phyloP scores from a whole-genome alignment of 176 grass and related monocot genomes.

The Cenchrus fungigraminus region DNA sequence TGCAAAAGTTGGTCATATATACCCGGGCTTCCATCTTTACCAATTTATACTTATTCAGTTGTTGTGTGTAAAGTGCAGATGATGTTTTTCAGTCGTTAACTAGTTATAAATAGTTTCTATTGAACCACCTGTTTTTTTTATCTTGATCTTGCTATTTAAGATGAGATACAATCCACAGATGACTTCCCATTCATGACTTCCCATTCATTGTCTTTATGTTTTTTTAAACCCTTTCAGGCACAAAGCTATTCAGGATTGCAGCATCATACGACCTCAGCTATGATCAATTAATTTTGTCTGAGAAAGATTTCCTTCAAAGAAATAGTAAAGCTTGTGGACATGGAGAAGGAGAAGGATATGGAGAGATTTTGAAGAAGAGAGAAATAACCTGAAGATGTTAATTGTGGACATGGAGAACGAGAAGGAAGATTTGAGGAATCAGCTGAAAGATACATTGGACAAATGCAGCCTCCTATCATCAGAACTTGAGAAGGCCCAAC shows the following conservation, averaged over 20 bases:
- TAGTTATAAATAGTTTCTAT: no score
- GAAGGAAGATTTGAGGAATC: constrained; percentile 35
- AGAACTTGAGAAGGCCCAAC: constrained; percentile 46
- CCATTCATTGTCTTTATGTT: not conserved
- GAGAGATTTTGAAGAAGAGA: no score
- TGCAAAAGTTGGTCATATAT: no score
- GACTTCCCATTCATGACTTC: not conserved
- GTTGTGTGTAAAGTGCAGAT: no score
- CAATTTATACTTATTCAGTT: no score
- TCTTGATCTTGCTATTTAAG: not conserved
- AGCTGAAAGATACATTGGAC: constrained; percentile 45
- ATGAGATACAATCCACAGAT: not conserved
- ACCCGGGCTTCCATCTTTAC: no score
- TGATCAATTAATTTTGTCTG: not conserved
- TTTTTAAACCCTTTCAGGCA: not conserved
- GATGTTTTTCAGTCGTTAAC: no score
- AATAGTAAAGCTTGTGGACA: no score
- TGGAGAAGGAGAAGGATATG: no score
- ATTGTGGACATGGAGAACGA: constrained; percentile 46
- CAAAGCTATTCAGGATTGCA: constrained; percentile 14
- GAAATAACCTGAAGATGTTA: constrained; percentile 39
- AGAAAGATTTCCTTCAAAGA: no score
- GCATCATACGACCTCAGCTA: not conserved
- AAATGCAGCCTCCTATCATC: constrained; percentile 45
- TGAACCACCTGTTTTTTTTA: not conserved